Evolutionary conservation across 106 monocot genomes (phyloP).

Genomic region (Platanthera guangdongensis): DNA sequence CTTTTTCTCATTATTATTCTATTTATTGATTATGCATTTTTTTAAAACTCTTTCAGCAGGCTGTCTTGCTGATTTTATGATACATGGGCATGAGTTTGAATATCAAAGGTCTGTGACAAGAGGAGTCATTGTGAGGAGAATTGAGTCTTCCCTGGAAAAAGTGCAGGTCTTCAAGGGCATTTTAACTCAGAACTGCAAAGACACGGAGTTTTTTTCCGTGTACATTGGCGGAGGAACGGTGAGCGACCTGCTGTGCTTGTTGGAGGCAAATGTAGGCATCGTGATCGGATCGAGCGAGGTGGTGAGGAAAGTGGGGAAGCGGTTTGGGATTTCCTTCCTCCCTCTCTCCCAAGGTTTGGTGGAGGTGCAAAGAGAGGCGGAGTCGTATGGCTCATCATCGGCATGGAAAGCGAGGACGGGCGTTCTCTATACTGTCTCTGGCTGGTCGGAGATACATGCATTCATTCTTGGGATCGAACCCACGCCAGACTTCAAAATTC

Average conservation of each 20-base stretch:
- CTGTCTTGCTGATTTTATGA: slow-evolving; percentile 35
- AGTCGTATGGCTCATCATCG: slow-evolving; percentile 5
- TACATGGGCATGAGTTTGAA: slow-evolving; percentile 73
- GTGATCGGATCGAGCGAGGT: slow-evolving; percentile 70
- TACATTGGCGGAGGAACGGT: slow-evolving; percentile 74
- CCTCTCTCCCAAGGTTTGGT: slow-evolving; percentile 59
- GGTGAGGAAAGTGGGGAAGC: slow-evolving; percentile 55
- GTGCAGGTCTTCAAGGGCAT: slow-evolving; percentile 42
- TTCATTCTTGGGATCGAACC: slow-evolving; percentile 43
- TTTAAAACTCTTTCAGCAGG: slow-evolving; percentile 18
- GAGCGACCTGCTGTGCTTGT: slow-evolving; percentile 71
- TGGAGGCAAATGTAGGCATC: slow-evolving; percentile 84
- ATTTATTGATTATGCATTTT: too few species aligned
- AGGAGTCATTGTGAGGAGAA: slow-evolving; percentile 52
- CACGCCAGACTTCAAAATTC: too few species aligned
- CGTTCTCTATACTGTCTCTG: slow-evolving; percentile 69
- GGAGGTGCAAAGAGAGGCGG: slow-evolving; percentile 48
- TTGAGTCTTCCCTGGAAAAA: slow-evolving; percentile 76
- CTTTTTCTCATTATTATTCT: too few species aligned
- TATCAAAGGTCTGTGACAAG: slow-evolving; percentile 60
- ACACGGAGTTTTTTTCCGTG: slow-evolving; percentile 31
- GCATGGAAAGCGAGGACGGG: slow-evolving; percentile 54
- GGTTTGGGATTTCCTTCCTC: slow-evolving; percentile 67
- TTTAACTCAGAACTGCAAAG: slow-evolving; percentile 2
- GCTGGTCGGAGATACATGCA: slow-evolving; percentile 79